Conservation (phyloP, 306 rosid genomes). For the Cucumis hystrix region DNA sequence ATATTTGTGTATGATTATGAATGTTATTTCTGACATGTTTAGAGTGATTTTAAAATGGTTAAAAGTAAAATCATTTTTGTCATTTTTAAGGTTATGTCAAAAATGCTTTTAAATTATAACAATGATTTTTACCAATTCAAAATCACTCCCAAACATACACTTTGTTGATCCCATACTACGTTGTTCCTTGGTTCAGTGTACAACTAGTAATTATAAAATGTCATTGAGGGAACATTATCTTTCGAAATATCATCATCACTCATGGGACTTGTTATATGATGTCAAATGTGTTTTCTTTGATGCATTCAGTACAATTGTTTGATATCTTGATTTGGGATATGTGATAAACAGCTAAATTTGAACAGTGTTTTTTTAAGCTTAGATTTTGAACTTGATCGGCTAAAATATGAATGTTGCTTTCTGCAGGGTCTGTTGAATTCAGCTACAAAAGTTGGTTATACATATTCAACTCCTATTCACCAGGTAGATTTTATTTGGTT, state of each 20-base stretch:
- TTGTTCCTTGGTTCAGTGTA: background rate
- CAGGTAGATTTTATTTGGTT: background rate
- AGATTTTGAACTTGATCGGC: background rate
- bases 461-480: background rate
- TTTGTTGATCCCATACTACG: background rate
- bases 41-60: too few relatives aligned
- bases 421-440: background rate
- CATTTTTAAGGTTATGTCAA: too few relatives aligned
- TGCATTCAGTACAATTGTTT: background rate
- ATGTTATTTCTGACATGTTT: background rate
- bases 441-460: background rate
- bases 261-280: background rate
- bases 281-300: background rate
- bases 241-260: too few relatives aligned
- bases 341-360: background rate
- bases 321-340: background rate
- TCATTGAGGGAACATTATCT: too few relatives aligned
- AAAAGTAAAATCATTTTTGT: too few relatives aligned
- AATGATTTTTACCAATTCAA: too few relatives aligned
- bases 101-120: too few relatives aligned
- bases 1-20: background rate
- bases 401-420: background rate
- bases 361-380: background rate
- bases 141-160: too few relatives aligned
- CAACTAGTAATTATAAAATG: background rate